These are phyloP conservation scores for Scedosporium boydii DNA, from an alignment of 2,329 filamentous ascomycete genomes.

Conservation along the genomic window DNA sequence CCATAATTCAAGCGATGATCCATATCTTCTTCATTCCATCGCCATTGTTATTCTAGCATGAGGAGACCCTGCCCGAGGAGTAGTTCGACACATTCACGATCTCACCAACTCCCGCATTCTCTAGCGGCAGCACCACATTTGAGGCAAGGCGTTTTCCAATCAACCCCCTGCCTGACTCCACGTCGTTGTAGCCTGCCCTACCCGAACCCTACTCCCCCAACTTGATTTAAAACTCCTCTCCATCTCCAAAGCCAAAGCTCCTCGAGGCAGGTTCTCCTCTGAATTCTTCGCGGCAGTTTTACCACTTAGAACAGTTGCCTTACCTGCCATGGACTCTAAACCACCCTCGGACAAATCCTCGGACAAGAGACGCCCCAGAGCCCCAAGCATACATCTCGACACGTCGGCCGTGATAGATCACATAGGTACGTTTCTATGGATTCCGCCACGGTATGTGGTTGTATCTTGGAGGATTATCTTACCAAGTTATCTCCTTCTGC, in stretches of 20 bases:
- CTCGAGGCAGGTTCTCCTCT: not conserved
- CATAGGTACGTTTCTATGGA: not conserved
- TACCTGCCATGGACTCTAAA: not conserved
- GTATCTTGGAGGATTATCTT: no score
- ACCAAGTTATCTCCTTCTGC: no score
- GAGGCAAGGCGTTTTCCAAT: not conserved
- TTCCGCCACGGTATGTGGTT: not conserved
- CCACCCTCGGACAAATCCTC: not conserved
- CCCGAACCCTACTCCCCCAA: not conserved
- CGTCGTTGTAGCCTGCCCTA: not conserved
- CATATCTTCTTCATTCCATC: no score
- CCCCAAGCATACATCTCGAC: constrained; percentile 5
- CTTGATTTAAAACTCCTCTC: no score
- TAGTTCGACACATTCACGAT: not conserved
- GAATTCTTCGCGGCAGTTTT: not conserved
- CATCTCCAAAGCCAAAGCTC: no score
- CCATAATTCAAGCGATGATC: no score
- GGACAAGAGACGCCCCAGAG: not conserved
- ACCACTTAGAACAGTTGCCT: not conserved
- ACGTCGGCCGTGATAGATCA: constrained; percentile 1
- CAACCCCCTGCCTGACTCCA: not conserved
- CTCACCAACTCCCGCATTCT: not conserved
- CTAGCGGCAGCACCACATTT: not conserved
- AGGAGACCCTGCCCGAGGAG: not conserved
- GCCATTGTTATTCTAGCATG: no score